Evolutionary conservation across 768 basidiomycete genomes (phyloP).

Genomic region (Lactarius sp.): DNA sequence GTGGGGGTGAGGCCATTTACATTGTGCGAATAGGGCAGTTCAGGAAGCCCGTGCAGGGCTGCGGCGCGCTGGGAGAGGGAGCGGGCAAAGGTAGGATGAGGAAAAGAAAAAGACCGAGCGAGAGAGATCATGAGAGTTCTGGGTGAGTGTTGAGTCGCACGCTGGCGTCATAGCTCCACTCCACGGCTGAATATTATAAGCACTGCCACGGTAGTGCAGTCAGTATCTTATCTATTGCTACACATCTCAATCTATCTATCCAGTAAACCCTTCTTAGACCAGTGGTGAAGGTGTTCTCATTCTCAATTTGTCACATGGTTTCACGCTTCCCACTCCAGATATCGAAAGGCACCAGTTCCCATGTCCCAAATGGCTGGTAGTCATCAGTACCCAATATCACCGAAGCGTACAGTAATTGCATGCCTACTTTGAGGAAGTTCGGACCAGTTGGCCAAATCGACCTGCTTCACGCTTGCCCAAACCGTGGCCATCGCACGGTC

Average conservation of each 20-base stretch:
- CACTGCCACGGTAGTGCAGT: too few species aligned
- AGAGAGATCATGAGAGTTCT: neutral
- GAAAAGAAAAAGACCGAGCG: conserved; percentile 10
- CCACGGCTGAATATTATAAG: neutral
- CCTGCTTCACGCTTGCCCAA: neutral
- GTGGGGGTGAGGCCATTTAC: conserved; percentile 35
- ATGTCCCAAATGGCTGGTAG: neutral
- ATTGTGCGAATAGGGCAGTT: conserved; percentile 76
- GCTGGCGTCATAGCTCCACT: neutral
- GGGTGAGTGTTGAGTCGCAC: neutral
- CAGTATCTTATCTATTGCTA: too few species aligned
- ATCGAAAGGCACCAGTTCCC: neutral
- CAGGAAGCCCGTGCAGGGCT: conserved; percentile 66
- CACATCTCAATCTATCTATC: too few species aligned
- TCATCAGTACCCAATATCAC: too few species aligned
- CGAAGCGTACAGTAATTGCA: too few species aligned
- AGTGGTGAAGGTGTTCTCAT: too few species aligned
- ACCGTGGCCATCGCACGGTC: neutral
- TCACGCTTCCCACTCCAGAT: neutral
- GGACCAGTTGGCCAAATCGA: neutral
- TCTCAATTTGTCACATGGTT: neutral
- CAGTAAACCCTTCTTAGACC: too few species aligned
- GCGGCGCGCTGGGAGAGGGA: conserved; percentile 40
- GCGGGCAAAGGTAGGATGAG: conserved; percentile 30
- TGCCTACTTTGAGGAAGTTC: neutral